Percentiles rank a stretch among this genome's conserved stretches.
These are phyloP conservation scores for Mucor sp. DNA, from an alignment of 371 early-diverging fungal species.

Conservation along the genomic window DNA sequence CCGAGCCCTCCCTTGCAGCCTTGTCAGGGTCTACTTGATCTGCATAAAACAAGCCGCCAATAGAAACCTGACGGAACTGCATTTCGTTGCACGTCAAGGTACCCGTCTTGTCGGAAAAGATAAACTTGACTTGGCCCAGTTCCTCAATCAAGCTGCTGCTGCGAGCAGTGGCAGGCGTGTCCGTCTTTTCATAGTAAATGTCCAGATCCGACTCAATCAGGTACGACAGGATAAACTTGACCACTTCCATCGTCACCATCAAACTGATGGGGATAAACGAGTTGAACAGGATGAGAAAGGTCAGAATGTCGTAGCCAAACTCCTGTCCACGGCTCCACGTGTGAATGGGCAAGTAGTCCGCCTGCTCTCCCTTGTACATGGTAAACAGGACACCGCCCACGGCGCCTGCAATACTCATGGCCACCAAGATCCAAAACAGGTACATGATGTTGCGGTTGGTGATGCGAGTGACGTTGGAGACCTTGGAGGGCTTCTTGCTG, in stretches of 20 bases:
- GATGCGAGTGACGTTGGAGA: constrained; percentile 65
- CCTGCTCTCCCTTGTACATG: constrained; percentile 30
- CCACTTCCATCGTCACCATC: constrained; percentile 81
- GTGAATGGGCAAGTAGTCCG: constrained; percentile 29
- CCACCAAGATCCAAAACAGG: constrained; percentile 78
- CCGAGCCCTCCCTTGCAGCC: constrained; percentile 19
- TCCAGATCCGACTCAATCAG: constrained; percentile 66
- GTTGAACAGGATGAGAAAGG: constrained; percentile 81
- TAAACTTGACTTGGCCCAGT: constrained; percentile 89
- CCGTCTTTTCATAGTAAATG: constrained; percentile 67
- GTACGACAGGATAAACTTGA: constrained; percentile 64
- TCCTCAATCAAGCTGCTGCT: constrained; percentile 86
- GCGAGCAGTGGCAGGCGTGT: constrained; percentile 71
- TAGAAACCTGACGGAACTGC: constrained; percentile 64
- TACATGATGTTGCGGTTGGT: constrained; percentile 90
- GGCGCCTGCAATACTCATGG: constrained; percentile 79
- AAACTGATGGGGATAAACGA: constrained; percentile 83
- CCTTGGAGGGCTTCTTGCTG: constrained; percentile 39
- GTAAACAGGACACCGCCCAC: constrained; percentile 61
- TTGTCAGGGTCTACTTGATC: constrained; percentile 26
- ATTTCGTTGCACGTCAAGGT: constrained; percentile 75
- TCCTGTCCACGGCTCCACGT: constrained; percentile 21
- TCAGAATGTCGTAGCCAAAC: constrained; percentile 68
- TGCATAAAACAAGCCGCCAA: constrained; percentile 60
- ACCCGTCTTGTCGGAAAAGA: constrained; percentile 96